Conservation (phyloP, 768 basidiomycete genomes). For the Calvatia gigantea region DNA sequence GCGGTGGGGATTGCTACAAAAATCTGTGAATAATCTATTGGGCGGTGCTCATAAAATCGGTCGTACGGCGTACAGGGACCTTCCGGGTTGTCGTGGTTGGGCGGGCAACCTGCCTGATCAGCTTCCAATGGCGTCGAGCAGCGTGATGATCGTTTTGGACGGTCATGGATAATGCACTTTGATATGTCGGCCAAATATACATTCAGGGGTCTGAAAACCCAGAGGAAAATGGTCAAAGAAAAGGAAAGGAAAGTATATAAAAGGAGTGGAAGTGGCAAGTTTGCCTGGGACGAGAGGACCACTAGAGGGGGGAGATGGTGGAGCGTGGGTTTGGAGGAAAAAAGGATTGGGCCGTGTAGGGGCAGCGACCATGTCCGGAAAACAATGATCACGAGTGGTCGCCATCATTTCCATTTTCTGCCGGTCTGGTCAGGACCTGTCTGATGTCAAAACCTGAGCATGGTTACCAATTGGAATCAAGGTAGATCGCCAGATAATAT, state of each 20-base stretch:
- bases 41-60: not conserved
- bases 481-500: too few species aligned
- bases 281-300: not conserved
- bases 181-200: not conserved
- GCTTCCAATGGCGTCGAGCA: not conserved
- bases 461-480: constrained; percentile 2
- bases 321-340: not conserved
- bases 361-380: not conserved
- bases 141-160: not conserved
- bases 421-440: not conserved
- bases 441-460: not conserved
- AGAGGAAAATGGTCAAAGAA: not conserved
- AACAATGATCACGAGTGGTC: constrained; percentile 10
- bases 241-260: constrained; percentile 2
- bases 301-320: not conserved
- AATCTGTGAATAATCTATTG: not conserved
- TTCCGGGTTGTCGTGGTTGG: not conserved
- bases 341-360: not conserved
- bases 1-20: not conserved
- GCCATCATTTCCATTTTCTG: constrained; percentile 1
- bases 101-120: not conserved
- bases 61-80: constrained; percentile 1
- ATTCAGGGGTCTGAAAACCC: not conserved
- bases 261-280: constrained; percentile 3
- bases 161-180: not conserved